Evolutionary conservation across 2,329 filamentous ascomycete species (phyloP).

Genomic region (Colletotrichum salicis): DNA sequence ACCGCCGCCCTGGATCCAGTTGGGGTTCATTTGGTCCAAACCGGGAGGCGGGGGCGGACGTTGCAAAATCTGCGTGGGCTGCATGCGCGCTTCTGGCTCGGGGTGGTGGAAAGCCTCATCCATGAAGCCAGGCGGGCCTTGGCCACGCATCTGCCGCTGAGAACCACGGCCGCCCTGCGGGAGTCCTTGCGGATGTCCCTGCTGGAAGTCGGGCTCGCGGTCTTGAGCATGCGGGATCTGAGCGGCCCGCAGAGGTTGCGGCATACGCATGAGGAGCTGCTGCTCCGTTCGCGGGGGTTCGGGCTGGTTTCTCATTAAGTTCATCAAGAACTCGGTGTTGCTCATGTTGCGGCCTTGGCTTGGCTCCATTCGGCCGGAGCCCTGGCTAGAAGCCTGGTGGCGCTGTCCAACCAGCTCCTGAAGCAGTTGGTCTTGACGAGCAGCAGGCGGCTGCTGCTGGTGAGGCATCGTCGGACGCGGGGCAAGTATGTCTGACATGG

Average conservation of each 20-base stretch:
- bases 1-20: conserved; percentile 60
- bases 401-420: conserved; percentile 71
- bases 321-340: conserved; percentile 87
- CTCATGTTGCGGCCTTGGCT: conserved; percentile 61
- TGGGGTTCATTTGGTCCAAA: conserved; percentile 68
- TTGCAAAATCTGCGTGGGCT: conserved; percentile 73
- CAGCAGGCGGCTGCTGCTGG: conserved; percentile 54
- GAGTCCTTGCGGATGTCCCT: conserved; percentile 37
- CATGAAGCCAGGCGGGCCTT: conserved; percentile 62
- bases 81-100: conserved; percentile 61
- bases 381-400: conserved; percentile 64
- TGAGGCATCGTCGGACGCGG: conserved; percentile 59
- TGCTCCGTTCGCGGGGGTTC: conserved; percentile 63
- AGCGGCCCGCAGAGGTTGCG: conserved; percentile 63
- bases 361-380: conserved; percentile 58
- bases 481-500: conserved; percentile 63
- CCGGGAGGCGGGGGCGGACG: conserved; percentile 70
- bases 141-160: conserved; percentile 56
- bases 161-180: conserved; percentile 46
- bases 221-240: conserved; percentile 58
- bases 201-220: conserved; percentile 57
- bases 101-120: conserved; percentile 63
- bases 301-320: conserved; percentile 74
- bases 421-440: conserved; percentile 68
- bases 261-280: conserved; percentile 60